Evolutionary conservation across 2,329 filamentous ascomycete genomes (phyloP).

Genomic region (Aspergillus uvarum): DNA sequence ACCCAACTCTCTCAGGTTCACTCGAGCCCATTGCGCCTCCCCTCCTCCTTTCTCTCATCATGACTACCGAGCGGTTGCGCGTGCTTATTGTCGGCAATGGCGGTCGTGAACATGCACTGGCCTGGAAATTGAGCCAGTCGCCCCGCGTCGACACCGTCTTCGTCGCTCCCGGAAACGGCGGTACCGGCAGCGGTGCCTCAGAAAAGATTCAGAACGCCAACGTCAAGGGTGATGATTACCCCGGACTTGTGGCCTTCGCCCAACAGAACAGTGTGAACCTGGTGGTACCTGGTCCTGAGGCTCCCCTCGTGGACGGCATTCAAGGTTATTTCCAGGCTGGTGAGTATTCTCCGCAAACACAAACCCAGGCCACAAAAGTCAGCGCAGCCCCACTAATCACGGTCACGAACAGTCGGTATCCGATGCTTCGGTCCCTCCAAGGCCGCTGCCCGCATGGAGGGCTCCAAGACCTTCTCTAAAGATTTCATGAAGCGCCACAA

Average conservation of each 20-base stretch:
- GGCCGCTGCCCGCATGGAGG: slow-evolving; percentile 85
- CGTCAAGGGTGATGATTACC: slow-evolving; percentile 74
- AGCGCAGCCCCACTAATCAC: neutral
- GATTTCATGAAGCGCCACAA: slow-evolving; percentile 92
- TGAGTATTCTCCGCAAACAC: slow-evolving; percentile 24
- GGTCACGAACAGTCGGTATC: slow-evolving; percentile 59
- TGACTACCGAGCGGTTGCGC: slow-evolving; percentile 55
- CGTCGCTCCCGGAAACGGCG: slow-evolving; percentile 77
- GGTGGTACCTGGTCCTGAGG: slow-evolving; percentile 87
- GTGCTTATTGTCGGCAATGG: slow-evolving; percentile 90
- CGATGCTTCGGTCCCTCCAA: slow-evolving; percentile 82
- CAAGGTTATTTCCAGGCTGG: slow-evolving; percentile 73
- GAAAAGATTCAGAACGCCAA: slow-evolving; percentile 71
- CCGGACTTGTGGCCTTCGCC: slow-evolving; percentile 72
- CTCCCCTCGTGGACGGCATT: slow-evolving; percentile 88
- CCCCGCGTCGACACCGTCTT: slow-evolving; percentile 71
- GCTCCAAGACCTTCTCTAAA: slow-evolving; percentile 95
- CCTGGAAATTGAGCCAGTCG: slow-evolving; percentile 90
- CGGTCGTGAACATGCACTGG: slow-evolving; percentile 89
- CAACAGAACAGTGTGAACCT: slow-evolving; percentile 73
- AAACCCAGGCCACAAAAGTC: neutral
- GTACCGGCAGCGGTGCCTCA: slow-evolving; percentile 61
- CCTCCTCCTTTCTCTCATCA: slow-evolving; percentile 18
- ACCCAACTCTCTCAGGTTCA: slow-evolving; percentile 12
- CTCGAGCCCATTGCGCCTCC: slow-evolving; percentile 12